Conservation (phyloP, 176 grass and related monocot genomes). For the Aegilops umbellulata region DNA sequence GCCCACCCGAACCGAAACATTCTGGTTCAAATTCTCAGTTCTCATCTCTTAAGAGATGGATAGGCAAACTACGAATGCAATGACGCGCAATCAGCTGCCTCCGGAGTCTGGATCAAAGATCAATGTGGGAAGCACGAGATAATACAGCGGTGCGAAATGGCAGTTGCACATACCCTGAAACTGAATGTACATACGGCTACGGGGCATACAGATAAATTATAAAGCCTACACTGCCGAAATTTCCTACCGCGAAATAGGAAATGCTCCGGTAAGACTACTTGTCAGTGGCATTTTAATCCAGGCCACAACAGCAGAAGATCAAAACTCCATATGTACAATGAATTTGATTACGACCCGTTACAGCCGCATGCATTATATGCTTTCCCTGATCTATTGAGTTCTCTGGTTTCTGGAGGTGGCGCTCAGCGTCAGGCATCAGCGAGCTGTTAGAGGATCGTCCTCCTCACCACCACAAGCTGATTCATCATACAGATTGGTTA, state of each 20-base stretch:
- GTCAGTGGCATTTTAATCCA: slow-evolving; percentile 6
- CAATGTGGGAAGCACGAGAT: neutral
- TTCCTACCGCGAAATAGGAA: neutral
- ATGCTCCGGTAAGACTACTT: neutral
- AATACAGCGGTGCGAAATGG: neutral
- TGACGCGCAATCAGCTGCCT: neutral
- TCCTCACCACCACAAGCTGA: slow-evolving; percentile 61
- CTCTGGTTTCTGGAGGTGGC: neutral
- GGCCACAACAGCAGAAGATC: neutral
- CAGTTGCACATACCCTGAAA: neutral
- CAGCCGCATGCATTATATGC: neutral
- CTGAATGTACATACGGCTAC: slow-evolving; percentile 8
- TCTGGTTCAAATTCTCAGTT: neutral
- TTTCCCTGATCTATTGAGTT: neutral
- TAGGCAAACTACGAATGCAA: neutral
- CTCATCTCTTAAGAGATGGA: neutral
- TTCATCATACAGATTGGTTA: slow-evolving; percentile 3
- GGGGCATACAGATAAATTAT: neutral
- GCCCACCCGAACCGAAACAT: no score
- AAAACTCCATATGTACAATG: slow-evolving; percentile 27
- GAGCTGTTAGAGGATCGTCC: slow-evolving; percentile 33
- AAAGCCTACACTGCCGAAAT: neutral
- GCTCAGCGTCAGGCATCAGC: slow-evolving; percentile 7
- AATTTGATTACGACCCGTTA: neutral
- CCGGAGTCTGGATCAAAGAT: neutral